Conservation (phyloP, 768 basidiomycete genomes). For the button mushroom (Agaricus bisporus) region DNA sequence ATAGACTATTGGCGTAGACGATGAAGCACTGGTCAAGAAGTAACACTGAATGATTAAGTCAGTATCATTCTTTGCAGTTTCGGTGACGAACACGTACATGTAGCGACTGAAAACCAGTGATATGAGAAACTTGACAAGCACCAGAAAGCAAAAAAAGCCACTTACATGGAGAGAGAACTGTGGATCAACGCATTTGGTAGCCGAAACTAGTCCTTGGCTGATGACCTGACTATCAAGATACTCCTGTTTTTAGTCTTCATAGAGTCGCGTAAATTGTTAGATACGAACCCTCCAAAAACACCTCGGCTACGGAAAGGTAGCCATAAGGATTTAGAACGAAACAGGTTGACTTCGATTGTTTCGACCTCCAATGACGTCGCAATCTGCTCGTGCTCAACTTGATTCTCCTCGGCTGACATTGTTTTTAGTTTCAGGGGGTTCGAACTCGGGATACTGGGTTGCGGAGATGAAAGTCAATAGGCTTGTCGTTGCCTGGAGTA, state of each 20-base stretch:
- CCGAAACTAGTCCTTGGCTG: conserved; percentile 78
- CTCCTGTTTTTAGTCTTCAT: neutral
- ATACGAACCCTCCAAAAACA: conserved; percentile 68
- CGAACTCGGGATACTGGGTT: neutral
- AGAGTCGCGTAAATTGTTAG: neutral
- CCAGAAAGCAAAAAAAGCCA: conserved; percentile 4
- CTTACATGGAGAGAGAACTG: conserved; percentile 69
- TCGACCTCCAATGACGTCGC: conserved; percentile 75
- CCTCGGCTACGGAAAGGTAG: conserved; percentile 58
- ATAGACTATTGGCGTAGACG: conserved; percentile 70
- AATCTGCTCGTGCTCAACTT: conserved; percentile 62
- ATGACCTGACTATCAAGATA: conserved; percentile 59
- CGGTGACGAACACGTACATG: conserved; percentile 43
- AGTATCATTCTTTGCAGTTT: neutral
- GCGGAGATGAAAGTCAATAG: neutral
- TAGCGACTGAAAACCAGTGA: conserved; percentile 40
- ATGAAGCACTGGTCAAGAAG: conserved; percentile 71
- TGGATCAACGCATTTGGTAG: conserved; percentile 67
- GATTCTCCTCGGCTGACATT: conserved; percentile 30
- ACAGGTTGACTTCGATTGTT: conserved; percentile 68
- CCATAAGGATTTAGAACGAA: conserved; percentile 70
- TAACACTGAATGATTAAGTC: conserved; percentile 53
- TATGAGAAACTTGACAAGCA: neutral
- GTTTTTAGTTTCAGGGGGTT: neutral
- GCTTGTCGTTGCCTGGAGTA: neutral